phyloP scores from a whole-genome alignment of 2,329 filamentous ascomycete genomes.

The Septoria petroselini region DNA sequence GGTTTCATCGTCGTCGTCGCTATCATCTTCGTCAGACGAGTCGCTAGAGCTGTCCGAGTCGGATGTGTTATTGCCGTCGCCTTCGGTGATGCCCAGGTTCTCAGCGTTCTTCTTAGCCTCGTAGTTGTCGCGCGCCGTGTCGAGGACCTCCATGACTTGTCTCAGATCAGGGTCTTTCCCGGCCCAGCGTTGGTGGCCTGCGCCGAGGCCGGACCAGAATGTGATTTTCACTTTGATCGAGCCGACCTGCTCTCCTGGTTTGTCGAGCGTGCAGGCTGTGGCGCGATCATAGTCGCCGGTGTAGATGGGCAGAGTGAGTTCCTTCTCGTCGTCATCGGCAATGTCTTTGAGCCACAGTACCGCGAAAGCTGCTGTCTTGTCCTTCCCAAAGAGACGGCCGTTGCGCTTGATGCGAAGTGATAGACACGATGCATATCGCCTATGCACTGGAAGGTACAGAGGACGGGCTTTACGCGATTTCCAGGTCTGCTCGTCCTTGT shows the following conservation, averaged over 20 bases:
- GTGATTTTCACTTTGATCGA: conserved; percentile 57
- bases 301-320: conserved; percentile 61
- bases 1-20: conserved; percentile 13
- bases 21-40: conserved; percentile 23
- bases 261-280: conserved; percentile 48
- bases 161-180: conserved; percentile 54
- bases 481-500: conserved; percentile 50
- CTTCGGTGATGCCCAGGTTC: conserved; percentile 17
- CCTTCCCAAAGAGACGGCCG: conserved; percentile 43
- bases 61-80: conserved; percentile 17
- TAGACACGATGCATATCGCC: conserved; percentile 58
- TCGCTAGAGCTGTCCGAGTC: conserved; percentile 19
- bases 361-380: conserved; percentile 60
- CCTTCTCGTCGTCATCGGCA: conserved; percentile 62
- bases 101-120: conserved; percentile 38
- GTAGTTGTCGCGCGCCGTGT: conserved; percentile 58
- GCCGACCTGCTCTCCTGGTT: conserved; percentile 58
- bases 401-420: conserved; percentile 58
- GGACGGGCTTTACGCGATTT: conserved; percentile 46
- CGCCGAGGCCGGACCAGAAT: conserved; percentile 61
- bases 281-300: conserved; percentile 61
- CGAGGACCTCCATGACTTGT: conserved; percentile 63
- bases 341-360: conserved; percentile 69
- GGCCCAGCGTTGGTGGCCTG: conserved; percentile 57
- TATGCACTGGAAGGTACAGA: conserved; percentile 56